A percentile compares a stretch with the other conserved stretches of the same genome.
Evolutionary conservation across 2,329 filamentous ascomycete genomes (phyloP).

Genomic region (Aaosphaeria arxii): DNA sequence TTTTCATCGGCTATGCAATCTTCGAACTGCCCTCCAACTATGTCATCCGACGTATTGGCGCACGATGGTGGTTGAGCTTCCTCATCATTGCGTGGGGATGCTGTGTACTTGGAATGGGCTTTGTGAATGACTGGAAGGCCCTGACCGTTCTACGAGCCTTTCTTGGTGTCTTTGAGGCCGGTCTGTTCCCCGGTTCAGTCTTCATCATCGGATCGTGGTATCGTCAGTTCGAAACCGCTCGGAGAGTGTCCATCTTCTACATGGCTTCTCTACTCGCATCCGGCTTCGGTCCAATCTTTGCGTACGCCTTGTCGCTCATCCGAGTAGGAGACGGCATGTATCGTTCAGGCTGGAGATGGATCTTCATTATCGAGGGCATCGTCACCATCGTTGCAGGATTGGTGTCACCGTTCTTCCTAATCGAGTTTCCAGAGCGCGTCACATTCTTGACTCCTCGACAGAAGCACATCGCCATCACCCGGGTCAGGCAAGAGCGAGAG

Average conservation of each 20-base stretch:
- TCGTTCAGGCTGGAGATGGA: slow-evolving; percentile 23
- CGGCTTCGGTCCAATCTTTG: slow-evolving; percentile 34
- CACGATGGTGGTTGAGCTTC: slow-evolving; percentile 11
- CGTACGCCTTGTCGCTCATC: slow-evolving; percentile 22
- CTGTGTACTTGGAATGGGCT: slow-evolving; percentile 26
- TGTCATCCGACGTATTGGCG: slow-evolving; percentile 38
- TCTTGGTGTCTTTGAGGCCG: slow-evolving; percentile 24
- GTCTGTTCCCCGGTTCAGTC: slow-evolving; percentile 32
- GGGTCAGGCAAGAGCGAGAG: slow-evolving; percentile 18
- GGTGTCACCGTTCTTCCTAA: slow-evolving; percentile 41
- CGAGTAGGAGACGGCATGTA: slow-evolving; percentile 15
- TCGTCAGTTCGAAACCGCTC: slow-evolving; percentile 31
- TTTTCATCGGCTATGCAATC: slow-evolving; percentile 52
- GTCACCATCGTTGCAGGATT: slow-evolving; percentile 25
- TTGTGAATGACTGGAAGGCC: slow-evolving; percentile 26
- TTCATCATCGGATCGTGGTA: slow-evolving; percentile 39
- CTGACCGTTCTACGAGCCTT: slow-evolving; percentile 29
- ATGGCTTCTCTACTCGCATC: slow-evolving; percentile 15
- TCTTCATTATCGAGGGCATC: slow-evolving; percentile 17
- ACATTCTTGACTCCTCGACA: slow-evolving; percentile 18
- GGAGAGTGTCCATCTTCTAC: slow-evolving; percentile 42
- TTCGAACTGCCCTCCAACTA: slow-evolving; percentile 53
- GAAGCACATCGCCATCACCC: slow-evolving; percentile 22
- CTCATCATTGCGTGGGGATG: slow-evolving; percentile 16
- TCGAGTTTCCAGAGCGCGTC: slow-evolving; percentile 13